phyloP scores from a whole-genome alignment of 371 early-diverging fungal genomes.

The Syncephalis plumigaleata region DNA sequence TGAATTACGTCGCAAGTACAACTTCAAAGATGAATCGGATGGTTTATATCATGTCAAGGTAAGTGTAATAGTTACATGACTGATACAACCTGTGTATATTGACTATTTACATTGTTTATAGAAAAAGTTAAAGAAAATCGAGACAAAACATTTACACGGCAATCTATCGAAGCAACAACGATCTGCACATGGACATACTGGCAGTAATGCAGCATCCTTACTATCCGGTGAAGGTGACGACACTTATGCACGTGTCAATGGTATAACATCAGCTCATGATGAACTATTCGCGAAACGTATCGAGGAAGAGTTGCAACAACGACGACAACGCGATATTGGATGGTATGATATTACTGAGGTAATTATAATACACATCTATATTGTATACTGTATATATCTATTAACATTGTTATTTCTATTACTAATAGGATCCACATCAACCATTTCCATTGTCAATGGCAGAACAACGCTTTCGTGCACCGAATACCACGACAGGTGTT shows the following conservation, averaged over 20 bases:
- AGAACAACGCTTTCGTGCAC: constrained; percentile 14
- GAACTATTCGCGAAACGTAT: constrained; percentile 11
- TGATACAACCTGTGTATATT: not conserved
- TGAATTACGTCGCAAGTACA: constrained; percentile 28
- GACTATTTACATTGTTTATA: not conserved
- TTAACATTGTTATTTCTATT: too few relatives aligned
- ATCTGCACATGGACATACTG: constrained; percentile 11
- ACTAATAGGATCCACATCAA: constrained; percentile 30
- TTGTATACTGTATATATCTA: too few relatives aligned
- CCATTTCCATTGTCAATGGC: constrained; percentile 20
- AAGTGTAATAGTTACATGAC: not conserved
- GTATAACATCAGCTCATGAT: constrained; percentile 10
- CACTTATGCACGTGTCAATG: constrained; percentile 13
- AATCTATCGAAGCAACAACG: constrained; percentile 10
- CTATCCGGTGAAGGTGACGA: constrained; percentile 7
- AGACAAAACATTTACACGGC: not conserved
- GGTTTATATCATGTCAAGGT: not conserved
- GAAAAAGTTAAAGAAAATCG: not conserved
- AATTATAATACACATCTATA: too few relatives aligned
- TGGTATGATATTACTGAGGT: constrained; percentile 36
- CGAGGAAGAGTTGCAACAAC: constrained; percentile 29
- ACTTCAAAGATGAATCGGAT: constrained; percentile 15
- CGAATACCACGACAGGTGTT: constrained; percentile 9
- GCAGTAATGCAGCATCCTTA: constrained; percentile 36
- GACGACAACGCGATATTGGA: constrained; percentile 21